Evolutionary conservation across 2,329 filamentous ascomycete species (phyloP).

Genomic region (Colletotrichum sp.): DNA sequence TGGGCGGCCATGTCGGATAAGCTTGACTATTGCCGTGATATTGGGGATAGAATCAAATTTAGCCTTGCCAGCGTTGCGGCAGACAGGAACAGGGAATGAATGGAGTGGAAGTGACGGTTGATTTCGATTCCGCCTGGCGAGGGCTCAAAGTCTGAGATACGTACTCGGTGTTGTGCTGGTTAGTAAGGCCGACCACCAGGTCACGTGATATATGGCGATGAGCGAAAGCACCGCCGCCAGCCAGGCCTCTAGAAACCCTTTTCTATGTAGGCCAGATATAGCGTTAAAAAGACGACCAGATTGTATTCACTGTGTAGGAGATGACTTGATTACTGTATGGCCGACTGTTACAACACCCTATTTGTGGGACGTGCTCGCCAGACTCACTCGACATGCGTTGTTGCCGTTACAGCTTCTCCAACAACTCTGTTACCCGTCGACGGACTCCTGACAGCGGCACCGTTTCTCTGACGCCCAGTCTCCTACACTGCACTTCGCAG

Average conservation of each 20-base stretch:
- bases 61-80: background rate
- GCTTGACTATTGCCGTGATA: background rate
- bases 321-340: background rate
- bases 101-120: background rate
- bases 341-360: background rate
- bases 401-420: constrained; percentile 52
- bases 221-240: background rate
- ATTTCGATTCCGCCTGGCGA: background rate
- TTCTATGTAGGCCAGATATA: background rate
- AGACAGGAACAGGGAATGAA: background rate
- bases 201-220: background rate
- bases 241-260: background rate
- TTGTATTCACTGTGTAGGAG: background rate
- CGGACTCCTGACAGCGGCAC: constrained; percentile 57
- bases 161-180: background rate
- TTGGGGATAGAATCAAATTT: background rate
- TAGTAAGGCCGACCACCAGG: background rate
- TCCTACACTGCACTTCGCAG: constrained; percentile 83
- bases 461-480: constrained; percentile 65
- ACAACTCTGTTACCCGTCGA: constrained; percentile 46
- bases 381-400: background rate
- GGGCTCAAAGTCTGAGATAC: background rate
- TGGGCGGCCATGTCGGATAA: constrained; percentile 10
- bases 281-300: background rate
- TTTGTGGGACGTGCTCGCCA: background rate